phyloP scores from a whole-genome alignment of 2,329 filamentous ascomycete genomes.

The Hortaea werneckii region DNA sequence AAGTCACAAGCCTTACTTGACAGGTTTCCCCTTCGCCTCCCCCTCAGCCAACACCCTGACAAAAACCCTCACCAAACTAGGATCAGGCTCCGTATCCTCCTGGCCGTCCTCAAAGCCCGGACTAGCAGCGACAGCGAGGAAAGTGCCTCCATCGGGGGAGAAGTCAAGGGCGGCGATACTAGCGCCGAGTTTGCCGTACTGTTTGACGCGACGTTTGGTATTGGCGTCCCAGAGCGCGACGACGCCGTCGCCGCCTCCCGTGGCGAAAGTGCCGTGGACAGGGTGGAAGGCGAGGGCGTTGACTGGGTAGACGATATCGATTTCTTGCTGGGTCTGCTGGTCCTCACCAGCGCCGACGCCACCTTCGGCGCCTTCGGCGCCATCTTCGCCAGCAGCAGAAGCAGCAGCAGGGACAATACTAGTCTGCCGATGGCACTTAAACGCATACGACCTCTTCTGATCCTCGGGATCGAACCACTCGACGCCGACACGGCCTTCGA shows the following conservation, averaged over 20 bases:
- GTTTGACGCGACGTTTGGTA: conserved; percentile 78
- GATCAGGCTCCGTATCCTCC: conserved; percentile 64
- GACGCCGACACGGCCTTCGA: conserved; percentile 90
- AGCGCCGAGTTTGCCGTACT: conserved; percentile 75
- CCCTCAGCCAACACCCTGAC: conserved; percentile 76
- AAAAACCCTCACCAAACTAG: conserved; percentile 61
- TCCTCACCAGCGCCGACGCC: no score
- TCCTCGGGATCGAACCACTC: conserved; percentile 97
- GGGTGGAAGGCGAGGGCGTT: conserved; percentile 86
- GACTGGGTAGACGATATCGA: conserved; percentile 81
- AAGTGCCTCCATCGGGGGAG: conserved; percentile 58
- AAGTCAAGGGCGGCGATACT: conserved; percentile 71
- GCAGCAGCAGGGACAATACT: conserved; percentile 47
- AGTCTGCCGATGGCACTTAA: conserved; percentile 89
- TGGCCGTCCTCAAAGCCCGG: conserved; percentile 83
- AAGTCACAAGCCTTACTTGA: background rate
- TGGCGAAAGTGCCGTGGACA: conserved; percentile 71
- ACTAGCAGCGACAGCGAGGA: conserved; percentile 69
- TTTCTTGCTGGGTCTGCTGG: conserved; percentile 45
- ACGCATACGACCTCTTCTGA: conserved; percentile 92
- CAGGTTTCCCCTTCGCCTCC: conserved; percentile 70
- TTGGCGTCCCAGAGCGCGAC: conserved; percentile 91
- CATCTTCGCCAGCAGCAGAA: background rate
- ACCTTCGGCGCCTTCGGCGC: conserved; percentile 15
- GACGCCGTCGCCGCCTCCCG: conserved; percentile 79